Evolutionary conservation across 2,329 filamentous ascomycete species (phyloP).

Genomic region (Neoascochyta sp.): DNA sequence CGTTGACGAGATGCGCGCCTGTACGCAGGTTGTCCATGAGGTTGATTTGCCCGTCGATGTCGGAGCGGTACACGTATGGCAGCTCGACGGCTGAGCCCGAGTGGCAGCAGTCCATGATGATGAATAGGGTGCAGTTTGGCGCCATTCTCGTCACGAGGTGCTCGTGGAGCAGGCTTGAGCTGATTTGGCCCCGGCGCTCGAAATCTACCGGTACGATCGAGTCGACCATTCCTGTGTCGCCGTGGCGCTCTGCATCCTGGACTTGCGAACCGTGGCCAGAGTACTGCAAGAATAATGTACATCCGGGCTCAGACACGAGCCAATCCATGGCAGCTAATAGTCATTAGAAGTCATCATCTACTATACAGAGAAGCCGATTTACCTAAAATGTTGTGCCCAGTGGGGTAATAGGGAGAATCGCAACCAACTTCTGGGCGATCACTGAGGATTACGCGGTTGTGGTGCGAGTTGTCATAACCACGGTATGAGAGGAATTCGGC

Average conservation of each 20-base stretch:
- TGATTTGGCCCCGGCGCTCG: constrained; percentile 51
- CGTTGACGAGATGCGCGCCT: constrained; percentile 49
- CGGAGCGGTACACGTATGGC: constrained; percentile 56
- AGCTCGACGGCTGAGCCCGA: constrained; percentile 58
- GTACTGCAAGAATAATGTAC: constrained; percentile 56
- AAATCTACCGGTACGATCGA: constrained; percentile 56
- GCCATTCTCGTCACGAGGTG: constrained; percentile 52
- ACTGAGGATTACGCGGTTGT: constrained; percentile 46
- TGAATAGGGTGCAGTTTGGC: constrained; percentile 50
- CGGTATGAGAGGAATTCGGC: constrained; percentile 44
- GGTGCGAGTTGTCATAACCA: constrained; percentile 42
- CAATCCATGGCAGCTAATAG: constrained; percentile 55
- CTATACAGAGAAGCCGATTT: no score
- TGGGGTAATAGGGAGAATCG: constrained; percentile 37
- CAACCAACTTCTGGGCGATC: constrained; percentile 36
- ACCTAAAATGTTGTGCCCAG: constrained; percentile 44
- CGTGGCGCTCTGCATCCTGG: constrained; percentile 40
- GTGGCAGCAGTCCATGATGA: constrained; percentile 61
- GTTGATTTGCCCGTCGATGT: constrained; percentile 55
- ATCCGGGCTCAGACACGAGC: constrained; percentile 53
- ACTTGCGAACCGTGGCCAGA: constrained; percentile 58
- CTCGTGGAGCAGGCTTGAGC: constrained; percentile 51
- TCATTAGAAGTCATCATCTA: no score
- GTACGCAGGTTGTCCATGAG: constrained; percentile 54
- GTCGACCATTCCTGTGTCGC: constrained; percentile 41